Conservation (phyloP, 768 basidiomycete genomes). For the Mycena belliarum region DNA sequence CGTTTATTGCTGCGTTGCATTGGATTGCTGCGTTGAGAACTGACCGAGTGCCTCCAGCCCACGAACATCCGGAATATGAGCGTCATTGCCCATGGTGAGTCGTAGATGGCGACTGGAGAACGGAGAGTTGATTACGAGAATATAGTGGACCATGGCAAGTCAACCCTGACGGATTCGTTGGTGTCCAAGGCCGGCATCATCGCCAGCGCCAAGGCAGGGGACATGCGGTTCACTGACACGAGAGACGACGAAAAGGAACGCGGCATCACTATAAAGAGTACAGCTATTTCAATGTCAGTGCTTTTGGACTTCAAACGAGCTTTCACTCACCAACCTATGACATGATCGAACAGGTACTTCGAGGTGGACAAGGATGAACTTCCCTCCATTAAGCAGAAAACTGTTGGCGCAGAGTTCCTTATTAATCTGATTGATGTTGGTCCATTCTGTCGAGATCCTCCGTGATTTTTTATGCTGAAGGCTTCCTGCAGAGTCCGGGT, state of each 20-base stretch:
- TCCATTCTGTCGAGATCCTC: not conserved
- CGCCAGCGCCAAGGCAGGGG: conserved; percentile 90
- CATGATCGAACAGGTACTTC: conserved; percentile 81
- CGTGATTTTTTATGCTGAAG: not conserved
- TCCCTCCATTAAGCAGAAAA: conserved; percentile 88
- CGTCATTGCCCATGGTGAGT: conserved; percentile 70
- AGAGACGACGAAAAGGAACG: conserved; percentile 98
- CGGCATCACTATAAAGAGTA: conserved; percentile 99
- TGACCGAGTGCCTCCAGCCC: too few species aligned
- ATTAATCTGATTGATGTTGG: conserved; percentile 96
- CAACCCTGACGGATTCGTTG: conserved; percentile 97
- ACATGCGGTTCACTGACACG: conserved; percentile 96
- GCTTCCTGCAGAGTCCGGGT: conserved; percentile 60
- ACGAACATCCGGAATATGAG: conserved; percentile 72
- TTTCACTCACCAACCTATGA: not conserved
- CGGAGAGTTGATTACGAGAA: conserved; percentile 17
- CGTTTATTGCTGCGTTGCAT: too few species aligned
- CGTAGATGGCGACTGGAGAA: not conserved
- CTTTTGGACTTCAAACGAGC: not conserved
- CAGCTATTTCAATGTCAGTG: conserved; percentile 73
- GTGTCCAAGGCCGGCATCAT: conserved; percentile 99
- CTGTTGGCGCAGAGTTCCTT: conserved; percentile 92
- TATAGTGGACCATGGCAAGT: conserved; percentile 99
- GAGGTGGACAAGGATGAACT: conserved; percentile 91
- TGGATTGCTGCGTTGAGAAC: too few species aligned